phyloP scores from a whole-genome alignment of 169 alveolate genomes.

The Theileria annulata region DNA sequence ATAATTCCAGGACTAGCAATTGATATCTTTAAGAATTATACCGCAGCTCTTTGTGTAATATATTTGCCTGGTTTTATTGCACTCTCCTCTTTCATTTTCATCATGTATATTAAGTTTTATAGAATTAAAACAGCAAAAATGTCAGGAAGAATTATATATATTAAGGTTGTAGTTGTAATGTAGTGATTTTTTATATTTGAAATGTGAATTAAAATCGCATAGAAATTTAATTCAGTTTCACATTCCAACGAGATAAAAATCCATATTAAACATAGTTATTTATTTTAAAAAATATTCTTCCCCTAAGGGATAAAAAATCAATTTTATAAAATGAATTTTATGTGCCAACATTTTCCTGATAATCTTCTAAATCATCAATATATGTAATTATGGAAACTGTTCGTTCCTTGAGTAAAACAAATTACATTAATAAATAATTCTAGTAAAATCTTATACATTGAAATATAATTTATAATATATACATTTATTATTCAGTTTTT shows the following conservation, averaged over 20 bases:
- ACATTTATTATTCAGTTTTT: not conserved
- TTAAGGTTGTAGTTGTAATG: not conserved
- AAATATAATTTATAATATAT: not conserved
- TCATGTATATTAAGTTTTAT: not conserved
- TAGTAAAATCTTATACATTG: not conserved
- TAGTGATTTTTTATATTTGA: not conserved
- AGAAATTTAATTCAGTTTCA: no score
- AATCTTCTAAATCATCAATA: not conserved
- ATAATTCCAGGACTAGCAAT: slow-evolving; percentile 52
- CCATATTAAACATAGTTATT: not conserved
- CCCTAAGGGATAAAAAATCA: not conserved
- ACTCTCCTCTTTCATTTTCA: not conserved
- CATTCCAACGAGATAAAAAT: no score
- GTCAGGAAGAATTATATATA: not conserved
- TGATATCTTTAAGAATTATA: slow-evolving; percentile 28
- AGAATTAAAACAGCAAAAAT: not conserved
- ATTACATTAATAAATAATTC: no score
- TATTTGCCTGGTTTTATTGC: slow-evolving; percentile 17
- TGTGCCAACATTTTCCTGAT: not conserved
- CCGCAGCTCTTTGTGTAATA: slow-evolving; percentile 22
- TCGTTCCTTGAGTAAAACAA: not conserved
- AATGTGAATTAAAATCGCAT: no score
- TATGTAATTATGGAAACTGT: not conserved
- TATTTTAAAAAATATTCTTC: not conserved
- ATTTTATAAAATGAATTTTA: not conserved